Percentiles rank a stretch among this genome's conserved stretches.
Evolutionary conservation across 2,329 filamentous ascomycete species (phyloP).

Genomic region (Talaromyces atroroseus): DNA sequence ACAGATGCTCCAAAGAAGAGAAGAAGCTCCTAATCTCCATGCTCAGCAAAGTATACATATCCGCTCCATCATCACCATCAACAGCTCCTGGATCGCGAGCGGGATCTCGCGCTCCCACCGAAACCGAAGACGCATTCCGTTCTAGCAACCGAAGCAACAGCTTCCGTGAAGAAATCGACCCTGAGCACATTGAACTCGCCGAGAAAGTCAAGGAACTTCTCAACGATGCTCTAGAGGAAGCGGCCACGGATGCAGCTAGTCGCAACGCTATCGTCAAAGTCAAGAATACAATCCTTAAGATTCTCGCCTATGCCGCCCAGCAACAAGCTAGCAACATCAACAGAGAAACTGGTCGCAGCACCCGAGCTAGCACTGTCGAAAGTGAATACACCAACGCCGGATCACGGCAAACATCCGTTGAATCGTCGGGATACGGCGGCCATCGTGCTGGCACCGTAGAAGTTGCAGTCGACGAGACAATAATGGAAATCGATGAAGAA

Average conservation of each 20-base stretch:
- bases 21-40: conserved; percentile 74
- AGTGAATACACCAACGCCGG: conserved; percentile 1
- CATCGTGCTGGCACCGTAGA: conserved; percentile 3
- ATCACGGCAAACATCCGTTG: conserved; percentile 12
- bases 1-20: conserved; percentile 59
- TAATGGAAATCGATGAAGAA: conserved; percentile 14
- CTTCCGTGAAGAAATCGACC: conserved; percentile 41
- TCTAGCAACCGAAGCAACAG: conserved; percentile 35
- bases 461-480: conserved; percentile 13
- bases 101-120: conserved; percentile 43
- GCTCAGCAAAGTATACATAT: conserved; percentile 76
- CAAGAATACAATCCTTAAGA: conserved; percentile 40
- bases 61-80: conserved; percentile 44
- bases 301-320: conserved; percentile 38
- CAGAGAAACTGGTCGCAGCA: conserved; percentile 25
- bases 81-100: conserved; percentile 41
- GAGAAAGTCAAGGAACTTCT: conserved; percentile 55
- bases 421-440: background rate
- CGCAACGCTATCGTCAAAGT: conserved; percentile 43
- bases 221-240: conserved; percentile 50
- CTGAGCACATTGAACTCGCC: conserved; percentile 37
- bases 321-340: conserved; percentile 30
- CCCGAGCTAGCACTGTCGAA: conserved; percentile 17
- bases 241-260: conserved; percentile 37
- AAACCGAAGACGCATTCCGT: conserved; percentile 57